phyloP scores from a whole-genome alignment of 2,329 filamentous ascomycete species.

The Colletotrichum neosansevieriae region DNA sequence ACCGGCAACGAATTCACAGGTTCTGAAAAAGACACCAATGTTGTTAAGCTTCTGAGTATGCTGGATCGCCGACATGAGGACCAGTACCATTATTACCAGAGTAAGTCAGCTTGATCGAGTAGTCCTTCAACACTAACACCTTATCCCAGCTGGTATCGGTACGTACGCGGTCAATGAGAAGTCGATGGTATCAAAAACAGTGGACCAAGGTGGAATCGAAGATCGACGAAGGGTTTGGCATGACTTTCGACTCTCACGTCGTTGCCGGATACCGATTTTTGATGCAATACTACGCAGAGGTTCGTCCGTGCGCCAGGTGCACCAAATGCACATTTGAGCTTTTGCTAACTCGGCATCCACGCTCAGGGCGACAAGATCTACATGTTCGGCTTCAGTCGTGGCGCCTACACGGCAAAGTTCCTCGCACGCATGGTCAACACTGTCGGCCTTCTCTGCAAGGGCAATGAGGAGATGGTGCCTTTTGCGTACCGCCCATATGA shows the following conservation, averaged over 20 bases:
- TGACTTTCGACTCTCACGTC: conserved; percentile 63
- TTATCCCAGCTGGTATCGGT: conserved; percentile 57
- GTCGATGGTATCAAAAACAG: conserved; percentile 49
- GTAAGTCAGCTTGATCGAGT: conserved; percentile 44
- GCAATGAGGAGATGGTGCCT: conserved; percentile 65
- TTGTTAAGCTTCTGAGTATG: conserved; percentile 62
- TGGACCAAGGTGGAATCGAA: conserved; percentile 51
- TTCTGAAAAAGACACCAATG: conserved; percentile 63
- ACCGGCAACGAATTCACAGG: conserved; percentile 61
- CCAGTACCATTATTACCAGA: conserved; percentile 64
- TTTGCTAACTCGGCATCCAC: background rate
- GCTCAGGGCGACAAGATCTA: conserved; percentile 61
- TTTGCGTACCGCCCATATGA: conserved; percentile 61
- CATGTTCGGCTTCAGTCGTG: conserved; percentile 66
- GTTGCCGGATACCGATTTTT: conserved; percentile 65
- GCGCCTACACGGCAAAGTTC: conserved; percentile 64
- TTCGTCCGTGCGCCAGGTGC: conserved; percentile 43
- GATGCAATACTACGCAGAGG: conserved; percentile 63
- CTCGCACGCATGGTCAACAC: conserved; percentile 63
- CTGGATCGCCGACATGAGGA: conserved; percentile 57
- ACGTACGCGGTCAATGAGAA: conserved; percentile 60
- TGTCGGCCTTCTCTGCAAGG: conserved; percentile 61
- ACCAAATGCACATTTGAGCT: background rate
- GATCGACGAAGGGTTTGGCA: conserved; percentile 57
- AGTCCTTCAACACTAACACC: background rate